Base-by-base conservation (phyloP, 192 early-diverging fungal species). In the Backusella macrospora region DNA sequence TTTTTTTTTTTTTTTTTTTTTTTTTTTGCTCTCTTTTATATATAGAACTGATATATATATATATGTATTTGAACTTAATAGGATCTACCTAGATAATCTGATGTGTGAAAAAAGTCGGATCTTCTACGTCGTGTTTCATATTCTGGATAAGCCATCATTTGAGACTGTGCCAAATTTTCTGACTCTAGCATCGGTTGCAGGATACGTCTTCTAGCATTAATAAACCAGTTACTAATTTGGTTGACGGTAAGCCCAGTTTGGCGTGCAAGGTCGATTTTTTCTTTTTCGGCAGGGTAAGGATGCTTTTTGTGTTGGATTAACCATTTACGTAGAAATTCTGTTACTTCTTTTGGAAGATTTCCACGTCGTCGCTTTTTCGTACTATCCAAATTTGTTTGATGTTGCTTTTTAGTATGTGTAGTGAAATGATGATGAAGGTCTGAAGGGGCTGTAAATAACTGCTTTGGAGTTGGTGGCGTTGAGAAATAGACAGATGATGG, bases 171-270 rank as follows among this genome's bases (percentile, higher is more conserved):
- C 21, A 71, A 46, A 44, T 68, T 52, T 44, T 77, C 76, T 6
- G 76, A 77, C 49, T 77, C 76, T 12, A 77, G 43, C 76, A 88
- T 88, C 18, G 84, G 83, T 70, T 88, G 86, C 21, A 86, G 71
- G 39, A 85, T 88, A 47, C 87, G 76, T 37, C 87, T 70, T 26
- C 87, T 81, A 42, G 87, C 87, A 77, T 89, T 89, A 55, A 89
- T 89, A 77, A 89, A 89, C 87, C 87, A 89, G 64, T 89, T 86
- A 75, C 82, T 87, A 52, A 89, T 85, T 73, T 89, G 87, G 70
- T 84, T 85, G 66, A 89, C 80, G 6, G 81, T 87, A 1, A 89
- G 81, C n/a, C 83, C 80, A 45, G 87, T 89, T 37, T 78, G 77
- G 15, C 64, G 44, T 21, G 83, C 81, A 18, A 89, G 69, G 13